phyloP scores from a whole-genome alignment of 305 asterid species.

The Solanum aculeatissimum region DNA sequence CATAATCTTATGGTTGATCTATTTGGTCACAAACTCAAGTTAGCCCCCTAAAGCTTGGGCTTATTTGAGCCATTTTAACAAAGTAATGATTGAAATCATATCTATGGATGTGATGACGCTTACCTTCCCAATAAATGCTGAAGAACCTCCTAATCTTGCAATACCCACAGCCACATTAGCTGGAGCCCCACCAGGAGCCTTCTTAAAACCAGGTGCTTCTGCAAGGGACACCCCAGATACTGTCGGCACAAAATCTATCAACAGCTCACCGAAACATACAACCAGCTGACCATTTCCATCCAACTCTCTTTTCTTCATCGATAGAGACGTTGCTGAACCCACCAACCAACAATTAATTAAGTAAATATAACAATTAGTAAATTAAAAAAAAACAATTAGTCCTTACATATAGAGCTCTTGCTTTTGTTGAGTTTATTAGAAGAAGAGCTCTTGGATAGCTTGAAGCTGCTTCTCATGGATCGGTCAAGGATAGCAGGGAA shows the following conservation, averaged over 20 bases:
- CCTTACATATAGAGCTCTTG: not conserved
- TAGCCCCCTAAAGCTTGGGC: too few species aligned
- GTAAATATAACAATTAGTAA: too few species aligned
- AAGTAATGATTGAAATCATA: too few species aligned
- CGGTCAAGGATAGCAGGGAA: constrained; percentile 19
- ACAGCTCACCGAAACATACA: constrained; percentile 27
- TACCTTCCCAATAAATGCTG: constrained; percentile 32
- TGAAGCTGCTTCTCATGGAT: constrained; percentile 21
- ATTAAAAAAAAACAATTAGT: too few species aligned
- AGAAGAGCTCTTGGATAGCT: constrained; percentile 1
- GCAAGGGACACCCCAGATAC: constrained; percentile 18
- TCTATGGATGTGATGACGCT: too few species aligned
- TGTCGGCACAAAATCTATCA: constrained; percentile 26
- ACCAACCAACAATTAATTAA: too few species aligned
- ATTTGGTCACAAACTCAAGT: too few species aligned
- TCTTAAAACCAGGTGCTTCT: constrained; percentile 28
- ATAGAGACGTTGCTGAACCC: constrained; percentile 1
- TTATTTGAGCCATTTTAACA: too few species aligned
- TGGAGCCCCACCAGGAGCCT: constrained; percentile 34
- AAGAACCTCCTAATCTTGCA: constrained; percentile 22
- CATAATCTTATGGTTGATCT: too few species aligned
- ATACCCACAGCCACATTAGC: constrained; percentile 30
- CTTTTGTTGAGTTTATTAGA: not conserved
- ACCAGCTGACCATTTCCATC: constrained; percentile 1
- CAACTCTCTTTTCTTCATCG: not conserved